A percentile compares a stretch with the other conserved stretches of the same genome.
Conservation (phyloP, 1,139 yeast species). For the Protomyces arabidopsidicola region DNA sequence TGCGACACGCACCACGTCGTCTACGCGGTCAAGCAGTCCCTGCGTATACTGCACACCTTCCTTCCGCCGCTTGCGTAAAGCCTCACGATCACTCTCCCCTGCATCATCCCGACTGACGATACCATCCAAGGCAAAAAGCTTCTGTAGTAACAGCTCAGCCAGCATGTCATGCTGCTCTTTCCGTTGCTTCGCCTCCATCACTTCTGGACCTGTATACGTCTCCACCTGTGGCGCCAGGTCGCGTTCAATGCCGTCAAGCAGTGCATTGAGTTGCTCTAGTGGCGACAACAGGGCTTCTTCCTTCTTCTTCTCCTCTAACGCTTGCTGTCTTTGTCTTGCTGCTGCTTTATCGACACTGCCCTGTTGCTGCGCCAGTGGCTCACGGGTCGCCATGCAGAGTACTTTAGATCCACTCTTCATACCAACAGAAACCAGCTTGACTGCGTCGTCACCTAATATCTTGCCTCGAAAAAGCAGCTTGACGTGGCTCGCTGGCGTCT, state of each 20-base stretch:
- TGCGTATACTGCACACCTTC: slow-evolving; percentile 26
- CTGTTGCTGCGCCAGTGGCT: neutral
- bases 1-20: slow-evolving; percentile 12
- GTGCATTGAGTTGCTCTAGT: slow-evolving; percentile 7
- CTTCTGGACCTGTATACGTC: neutral
- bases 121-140: slow-evolving; percentile 21
- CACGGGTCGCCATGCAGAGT: slow-evolving; percentile 17
- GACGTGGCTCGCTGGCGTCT: slow-evolving; percentile 11
- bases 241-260: neutral
- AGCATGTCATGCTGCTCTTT: slow-evolving; percentile 18
- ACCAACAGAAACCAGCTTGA: slow-evolving; percentile 10
- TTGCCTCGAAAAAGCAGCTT: slow-evolving; percentile 20
- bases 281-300: neutral
- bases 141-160: slow-evolving; percentile 14
- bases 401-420: slow-evolving; percentile 25
- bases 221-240: slow-evolving; percentile 11
- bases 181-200: slow-evolving; percentile 11
- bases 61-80: slow-evolving; percentile 16
- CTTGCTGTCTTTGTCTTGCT: neutral
- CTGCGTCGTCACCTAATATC: slow-evolving; percentile 9
- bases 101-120: slow-evolving; percentile 16
- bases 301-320: neutral
- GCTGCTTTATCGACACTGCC: neutral
- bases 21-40: slow-evolving; percentile 22
- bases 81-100: slow-evolving; percentile 10